Conservation (phyloP, 352 stramenopile species). For the Phytopythium boreale region DNA sequence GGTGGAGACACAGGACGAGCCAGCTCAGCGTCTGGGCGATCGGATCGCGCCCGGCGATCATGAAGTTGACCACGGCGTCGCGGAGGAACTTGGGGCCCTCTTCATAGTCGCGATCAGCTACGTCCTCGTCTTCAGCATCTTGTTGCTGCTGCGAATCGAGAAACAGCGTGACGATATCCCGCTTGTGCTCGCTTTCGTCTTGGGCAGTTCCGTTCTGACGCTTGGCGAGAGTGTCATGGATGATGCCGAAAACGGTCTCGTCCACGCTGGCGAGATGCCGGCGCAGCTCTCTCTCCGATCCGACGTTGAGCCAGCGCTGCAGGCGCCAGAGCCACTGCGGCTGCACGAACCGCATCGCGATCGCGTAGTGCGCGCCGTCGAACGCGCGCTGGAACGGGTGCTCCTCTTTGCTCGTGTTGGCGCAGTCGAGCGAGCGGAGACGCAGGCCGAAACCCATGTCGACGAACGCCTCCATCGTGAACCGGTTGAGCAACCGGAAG, state of each 20-base stretch:
- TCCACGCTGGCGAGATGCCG: constrained; percentile 17
- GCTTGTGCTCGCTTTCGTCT: neutral
- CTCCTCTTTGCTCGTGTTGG: constrained; percentile 10
- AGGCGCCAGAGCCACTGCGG: constrained; percentile 11
- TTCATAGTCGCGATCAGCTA: neutral
- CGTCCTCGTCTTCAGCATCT: neutral
- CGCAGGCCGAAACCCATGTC: constrained; percentile 15
- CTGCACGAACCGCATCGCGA: constrained; percentile 1
- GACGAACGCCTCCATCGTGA: constrained; percentile 38
- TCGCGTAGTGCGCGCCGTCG: neutral
- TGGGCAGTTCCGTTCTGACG: neutral
- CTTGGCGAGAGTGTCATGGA: constrained; percentile 8
- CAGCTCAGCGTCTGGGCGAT: constrained; percentile 10
- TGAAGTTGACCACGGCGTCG: neutral
- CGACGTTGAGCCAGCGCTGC: constrained; percentile 20
- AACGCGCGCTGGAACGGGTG: constrained; percentile 22
- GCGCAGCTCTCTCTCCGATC: constrained; percentile 18
- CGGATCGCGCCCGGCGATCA: constrained; percentile 4
- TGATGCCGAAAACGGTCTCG: constrained; percentile 12
- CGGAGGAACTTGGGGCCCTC: constrained; percentile 16
- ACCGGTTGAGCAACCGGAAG: constrained; percentile 13
- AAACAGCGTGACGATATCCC: constrained; percentile 6
- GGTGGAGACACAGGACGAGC: constrained; percentile 20
- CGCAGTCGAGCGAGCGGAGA: constrained; percentile 27
- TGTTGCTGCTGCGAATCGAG: neutral